A percentile compares a stretch with the other conserved stretches of the same genome.
These are phyloP conservation scores for Bullera alba DNA, from an alignment of 768 basidiomycete species.

Conservation along the genomic window DNA sequence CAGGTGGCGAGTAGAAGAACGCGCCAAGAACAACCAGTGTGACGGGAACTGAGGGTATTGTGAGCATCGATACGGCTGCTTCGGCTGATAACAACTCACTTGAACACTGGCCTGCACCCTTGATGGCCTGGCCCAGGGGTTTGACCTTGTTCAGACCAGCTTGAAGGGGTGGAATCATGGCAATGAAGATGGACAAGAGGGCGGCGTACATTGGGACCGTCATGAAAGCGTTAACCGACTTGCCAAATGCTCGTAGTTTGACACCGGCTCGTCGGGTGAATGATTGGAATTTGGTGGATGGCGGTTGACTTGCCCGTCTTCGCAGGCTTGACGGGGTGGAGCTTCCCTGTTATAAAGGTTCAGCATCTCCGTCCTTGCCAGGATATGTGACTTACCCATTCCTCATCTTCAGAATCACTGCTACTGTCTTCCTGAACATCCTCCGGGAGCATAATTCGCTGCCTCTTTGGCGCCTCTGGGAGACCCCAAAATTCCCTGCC, in stretches of 20 bases:
- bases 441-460: constrained; percentile 11
- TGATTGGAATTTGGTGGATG: not conserved
- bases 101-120: constrained; percentile 43
- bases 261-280: constrained; percentile 13
- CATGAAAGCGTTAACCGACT: constrained; percentile 64
- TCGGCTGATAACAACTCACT: constrained; percentile 28
- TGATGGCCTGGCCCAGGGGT: constrained; percentile 47
- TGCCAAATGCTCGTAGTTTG: constrained; percentile 39
- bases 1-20: constrained; percentile 60
- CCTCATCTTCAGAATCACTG: constrained; percentile 29
- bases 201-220: constrained; percentile 83
- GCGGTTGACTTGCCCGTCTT: constrained; percentile 5
- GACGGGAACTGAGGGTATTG: constrained; percentile 60
- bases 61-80: not conserved
- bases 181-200: constrained; percentile 65
- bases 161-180: constrained; percentile 69
- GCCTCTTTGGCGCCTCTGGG: constrained; percentile 30
- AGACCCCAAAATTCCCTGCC: constrained; percentile 44
- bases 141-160: constrained; percentile 60
- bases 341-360: constrained; percentile 16
- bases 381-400: constrained; percentile 29
- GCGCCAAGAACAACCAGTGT: constrained; percentile 88
- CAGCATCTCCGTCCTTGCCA: not conserved
- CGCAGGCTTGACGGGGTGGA: constrained; percentile 10
- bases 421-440: constrained; percentile 16